Conservation (phyloP, 371 early-diverging fungal genomes). For the Gilbertella persicaria region DNA sequence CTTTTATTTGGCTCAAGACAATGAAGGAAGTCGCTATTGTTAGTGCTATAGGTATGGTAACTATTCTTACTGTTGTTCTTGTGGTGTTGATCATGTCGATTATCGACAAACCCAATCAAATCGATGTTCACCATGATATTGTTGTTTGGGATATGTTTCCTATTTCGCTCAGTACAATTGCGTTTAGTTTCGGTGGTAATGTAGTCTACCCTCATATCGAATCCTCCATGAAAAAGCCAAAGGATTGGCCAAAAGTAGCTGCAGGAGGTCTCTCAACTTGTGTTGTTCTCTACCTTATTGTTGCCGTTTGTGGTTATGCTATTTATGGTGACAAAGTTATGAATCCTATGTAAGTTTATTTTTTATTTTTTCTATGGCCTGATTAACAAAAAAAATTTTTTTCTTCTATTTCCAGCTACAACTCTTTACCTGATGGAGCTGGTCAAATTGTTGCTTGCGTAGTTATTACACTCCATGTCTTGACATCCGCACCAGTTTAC, state of each 20-base stretch:
- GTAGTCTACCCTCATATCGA: constrained; percentile 84
- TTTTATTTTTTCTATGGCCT: constrained; percentile 69
- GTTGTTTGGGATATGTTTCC: constrained; percentile 58
- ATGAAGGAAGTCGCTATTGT: constrained; percentile 62
- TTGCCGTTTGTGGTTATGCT: constrained; percentile 77
- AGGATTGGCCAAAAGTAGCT: constrained; percentile 70
- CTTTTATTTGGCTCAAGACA: constrained; percentile 56
- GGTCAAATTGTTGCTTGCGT: constrained; percentile 65
- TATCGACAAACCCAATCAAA: constrained; percentile 26
- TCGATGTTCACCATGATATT: constrained; percentile 33
- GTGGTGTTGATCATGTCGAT: constrained; percentile 46
- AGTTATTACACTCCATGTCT: constrained; percentile 76
- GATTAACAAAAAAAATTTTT: constrained; percentile 26
- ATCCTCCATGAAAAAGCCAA: constrained; percentile 79
- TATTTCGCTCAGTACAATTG: constrained; percentile 62
- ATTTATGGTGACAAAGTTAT: constrained; percentile 72
- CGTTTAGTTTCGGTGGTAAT: constrained; percentile 81
- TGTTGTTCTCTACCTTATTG: constrained; percentile 72
- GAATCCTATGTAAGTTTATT: constrained; percentile 58
- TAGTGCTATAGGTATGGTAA: constrained; percentile 57
- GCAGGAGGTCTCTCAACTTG: constrained; percentile 69
- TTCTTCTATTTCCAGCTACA: constrained; percentile 36
- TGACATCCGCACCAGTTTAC: constrained; percentile 78
- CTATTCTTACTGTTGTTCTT: constrained; percentile 46
- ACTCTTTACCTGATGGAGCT: constrained; percentile 68